These are phyloP conservation scores for Trichaptum fuscoviolaceum DNA, from an alignment of 768 basidiomycete genomes.

Conservation along the genomic window DNA sequence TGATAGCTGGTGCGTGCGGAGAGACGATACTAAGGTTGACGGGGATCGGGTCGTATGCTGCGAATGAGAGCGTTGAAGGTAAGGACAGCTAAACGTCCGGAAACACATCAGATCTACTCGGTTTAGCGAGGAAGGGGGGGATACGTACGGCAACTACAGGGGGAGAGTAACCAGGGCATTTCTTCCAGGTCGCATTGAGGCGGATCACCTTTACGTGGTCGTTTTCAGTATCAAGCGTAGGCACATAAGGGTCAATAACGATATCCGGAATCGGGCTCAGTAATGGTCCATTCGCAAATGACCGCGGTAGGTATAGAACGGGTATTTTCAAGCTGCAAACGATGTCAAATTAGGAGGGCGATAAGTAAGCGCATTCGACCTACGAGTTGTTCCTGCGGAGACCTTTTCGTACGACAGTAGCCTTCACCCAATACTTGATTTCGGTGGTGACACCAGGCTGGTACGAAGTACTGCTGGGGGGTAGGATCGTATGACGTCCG, in stretches of 20 bases:
- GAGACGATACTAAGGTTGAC: conserved; percentile 33
- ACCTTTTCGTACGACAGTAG: conserved; percentile 35
- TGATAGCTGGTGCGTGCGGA: conserved; percentile 31
- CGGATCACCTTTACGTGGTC: conserved; percentile 20
- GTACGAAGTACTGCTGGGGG: conserved; percentile 33
- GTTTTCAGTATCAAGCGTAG: not conserved
- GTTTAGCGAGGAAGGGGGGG: not conserved
- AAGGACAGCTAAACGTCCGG: conserved; percentile 29
- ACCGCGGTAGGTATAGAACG: conserved; percentile 40
- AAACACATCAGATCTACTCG: not conserved
- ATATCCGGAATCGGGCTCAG: not conserved
- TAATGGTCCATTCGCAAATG: conserved; percentile 11
- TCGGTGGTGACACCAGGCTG: conserved; percentile 25
- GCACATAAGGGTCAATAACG: not conserved
- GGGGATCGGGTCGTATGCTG: conserved; percentile 37
- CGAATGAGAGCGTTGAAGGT: conserved; percentile 29
- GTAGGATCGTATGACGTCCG: conserved; percentile 25
- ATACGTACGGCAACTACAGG: conserved; percentile 6
- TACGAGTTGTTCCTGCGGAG: conserved; percentile 37
- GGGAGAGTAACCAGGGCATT: conserved; percentile 23
- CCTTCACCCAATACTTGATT: conserved; percentile 32
- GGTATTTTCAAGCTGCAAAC: conserved; percentile 27
- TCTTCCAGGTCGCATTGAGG: conserved; percentile 26
- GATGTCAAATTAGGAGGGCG: conserved; percentile 3
- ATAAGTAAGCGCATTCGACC: conserved; percentile 10